These are phyloP conservation scores for Phytophthora nicotianae DNA, from an alignment of 352 stramenopile species.

Conservation along the genomic window DNA sequence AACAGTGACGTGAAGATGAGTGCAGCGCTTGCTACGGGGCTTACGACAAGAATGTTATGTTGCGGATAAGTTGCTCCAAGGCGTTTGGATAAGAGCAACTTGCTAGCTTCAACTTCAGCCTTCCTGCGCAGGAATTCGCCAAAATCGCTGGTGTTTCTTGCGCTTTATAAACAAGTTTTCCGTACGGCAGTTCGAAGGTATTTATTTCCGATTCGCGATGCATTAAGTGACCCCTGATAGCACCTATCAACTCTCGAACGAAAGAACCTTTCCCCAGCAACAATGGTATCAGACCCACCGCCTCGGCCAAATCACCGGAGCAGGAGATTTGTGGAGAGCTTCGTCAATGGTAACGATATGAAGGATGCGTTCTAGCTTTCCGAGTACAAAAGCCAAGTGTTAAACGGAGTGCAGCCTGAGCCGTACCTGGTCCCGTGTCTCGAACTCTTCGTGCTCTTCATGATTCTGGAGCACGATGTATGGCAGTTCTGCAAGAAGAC, in stretches of 20 bases:
- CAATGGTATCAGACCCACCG: constrained; percentile 42
- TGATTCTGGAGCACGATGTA: constrained; percentile 96
- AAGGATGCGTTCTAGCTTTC: constrained; percentile 57
- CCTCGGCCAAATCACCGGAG: constrained; percentile 19
- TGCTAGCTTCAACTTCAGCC: constrained; percentile 7
- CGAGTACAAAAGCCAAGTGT: constrained; percentile 87
- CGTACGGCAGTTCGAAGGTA: neutral
- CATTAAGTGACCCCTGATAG: constrained; percentile 18
- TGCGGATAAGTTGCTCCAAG: constrained; percentile 3
- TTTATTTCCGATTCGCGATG: constrained; percentile 38
- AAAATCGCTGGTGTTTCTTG: neutral
- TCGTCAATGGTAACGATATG: constrained; percentile 15
- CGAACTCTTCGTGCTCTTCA: constrained; percentile 97
- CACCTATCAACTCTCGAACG: constrained; percentile 4
- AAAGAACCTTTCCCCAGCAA: neutral
- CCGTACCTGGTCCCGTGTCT: constrained; percentile 95
- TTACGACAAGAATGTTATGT: neutral
- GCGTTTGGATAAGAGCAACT: constrained; percentile 11
- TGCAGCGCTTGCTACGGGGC: neutral
- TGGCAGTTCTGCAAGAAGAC: constrained; percentile 99
- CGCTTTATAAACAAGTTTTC: neutral
- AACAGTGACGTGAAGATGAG: neutral
- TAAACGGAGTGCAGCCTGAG: constrained; percentile 87
- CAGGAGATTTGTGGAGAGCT: constrained; percentile 30
- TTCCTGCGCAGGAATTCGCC: neutral